A percentile compares a stretch with the other conserved stretches of the same genome.
Evolutionary conservation across 2,329 filamentous ascomycete species (phyloP).

Genomic region (Saccharata proteae): DNA sequence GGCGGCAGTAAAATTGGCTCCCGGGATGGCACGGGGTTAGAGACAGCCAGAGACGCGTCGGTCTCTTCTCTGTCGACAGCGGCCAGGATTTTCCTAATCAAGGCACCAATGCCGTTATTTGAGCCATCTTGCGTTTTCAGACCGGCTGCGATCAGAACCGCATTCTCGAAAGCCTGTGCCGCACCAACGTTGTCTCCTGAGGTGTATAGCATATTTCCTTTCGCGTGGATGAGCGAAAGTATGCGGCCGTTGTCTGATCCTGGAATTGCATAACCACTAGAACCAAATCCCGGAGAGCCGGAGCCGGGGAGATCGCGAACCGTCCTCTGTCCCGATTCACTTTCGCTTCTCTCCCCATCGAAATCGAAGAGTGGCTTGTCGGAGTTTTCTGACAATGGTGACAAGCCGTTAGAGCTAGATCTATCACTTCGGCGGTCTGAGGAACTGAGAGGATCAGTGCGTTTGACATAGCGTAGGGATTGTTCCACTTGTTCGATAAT

Average conservation of each 20-base stretch:
- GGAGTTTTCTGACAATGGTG: constrained; percentile 43
- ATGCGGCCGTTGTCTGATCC: constrained; percentile 85
- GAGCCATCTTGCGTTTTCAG: constrained; percentile 49
- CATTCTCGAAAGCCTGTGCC: constrained; percentile 86
- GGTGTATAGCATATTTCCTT: constrained; percentile 96
- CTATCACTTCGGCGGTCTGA: constrained; percentile 46
- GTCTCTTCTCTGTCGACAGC: constrained; percentile 39
- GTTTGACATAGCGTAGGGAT: constrained; percentile 44
- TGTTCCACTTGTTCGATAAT: constrained; percentile 79
- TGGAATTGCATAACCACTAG: constrained; percentile 74
- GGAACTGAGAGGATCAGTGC: constrained; percentile 29
- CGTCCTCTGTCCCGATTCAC: no score
- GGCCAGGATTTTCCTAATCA: constrained; percentile 66
- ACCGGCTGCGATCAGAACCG: constrained; percentile 77
- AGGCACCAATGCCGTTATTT: constrained; percentile 56
- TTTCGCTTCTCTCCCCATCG: constrained; percentile 35
- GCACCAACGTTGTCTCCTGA: constrained; percentile 71
- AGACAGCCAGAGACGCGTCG: constrained; percentile 24
- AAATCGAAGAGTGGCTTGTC: constrained; percentile 47
- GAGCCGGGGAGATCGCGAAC: constrained; percentile 27
- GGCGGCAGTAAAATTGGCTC: constrained; percentile 71
- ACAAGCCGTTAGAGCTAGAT: constrained; percentile 45
- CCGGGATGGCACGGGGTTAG: constrained; percentile 22
- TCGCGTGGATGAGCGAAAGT: constrained; percentile 86
- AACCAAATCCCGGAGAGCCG: constrained; percentile 49